Percentiles rank a stretch among this genome's conserved stretches.
These are phyloP conservation scores for Crucibulum laeve DNA, from an alignment of 768 basidiomycete genomes.

Conservation along the genomic window DNA sequence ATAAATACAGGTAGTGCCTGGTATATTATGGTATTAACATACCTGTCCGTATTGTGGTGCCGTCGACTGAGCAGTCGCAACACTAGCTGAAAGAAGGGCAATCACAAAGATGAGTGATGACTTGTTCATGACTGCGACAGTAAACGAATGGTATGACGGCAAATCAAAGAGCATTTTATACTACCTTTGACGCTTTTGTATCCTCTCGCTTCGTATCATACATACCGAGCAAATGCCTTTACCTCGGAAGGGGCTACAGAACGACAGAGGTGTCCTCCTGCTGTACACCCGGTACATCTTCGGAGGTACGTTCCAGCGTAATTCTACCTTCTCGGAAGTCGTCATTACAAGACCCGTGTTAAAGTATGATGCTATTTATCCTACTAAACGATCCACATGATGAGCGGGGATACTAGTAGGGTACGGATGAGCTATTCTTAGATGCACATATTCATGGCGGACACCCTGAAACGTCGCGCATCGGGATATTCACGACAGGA, in stretches of 20 bases:
- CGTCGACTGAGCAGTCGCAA: slow-evolving; percentile 17
- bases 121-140: slow-evolving; percentile 6
- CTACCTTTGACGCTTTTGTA: too few species aligned
- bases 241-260: slow-evolving; percentile 19
- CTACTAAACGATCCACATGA: too few species aligned
- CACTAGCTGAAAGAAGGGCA: slow-evolving; percentile 4
- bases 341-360: too few species aligned
- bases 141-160: slow-evolving; percentile 5
- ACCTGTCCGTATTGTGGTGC: slow-evolving; percentile 33
- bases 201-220: not conserved
- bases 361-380: too few species aligned
- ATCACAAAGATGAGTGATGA: not conserved
- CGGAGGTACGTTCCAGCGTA: too few species aligned
- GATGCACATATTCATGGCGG: too few species aligned
- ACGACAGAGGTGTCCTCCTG: not conserved
- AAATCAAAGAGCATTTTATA: too few species aligned
- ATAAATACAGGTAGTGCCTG: not conserved
- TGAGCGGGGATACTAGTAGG: too few species aligned
- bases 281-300: not conserved
- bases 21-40: slow-evolving; percentile 3
- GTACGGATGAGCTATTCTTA: too few species aligned
- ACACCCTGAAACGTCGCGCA: too few species aligned
- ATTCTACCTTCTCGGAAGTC: too few species aligned
- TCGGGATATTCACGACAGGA: too few species aligned
- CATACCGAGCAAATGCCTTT: slow-evolving; percentile 32